These are phyloP conservation scores for Calonectria henricotiae DNA, from an alignment of 2,329 filamentous ascomycete species.

Conservation along the genomic window DNA sequence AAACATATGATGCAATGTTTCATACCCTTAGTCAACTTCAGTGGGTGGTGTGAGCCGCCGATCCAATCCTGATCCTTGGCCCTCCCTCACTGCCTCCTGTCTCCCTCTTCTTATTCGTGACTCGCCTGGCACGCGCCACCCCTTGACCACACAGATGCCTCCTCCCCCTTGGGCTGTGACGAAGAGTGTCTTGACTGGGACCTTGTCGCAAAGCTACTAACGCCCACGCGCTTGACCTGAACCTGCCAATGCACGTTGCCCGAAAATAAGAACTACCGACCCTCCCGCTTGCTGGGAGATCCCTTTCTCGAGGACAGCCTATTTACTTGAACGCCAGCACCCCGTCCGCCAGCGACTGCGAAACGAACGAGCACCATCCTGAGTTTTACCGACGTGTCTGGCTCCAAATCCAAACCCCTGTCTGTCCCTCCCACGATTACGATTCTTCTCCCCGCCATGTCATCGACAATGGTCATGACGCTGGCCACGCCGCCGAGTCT, in stretches of 20 bases:
- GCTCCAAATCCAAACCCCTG: background rate
- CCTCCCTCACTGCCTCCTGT: constrained; percentile 17
- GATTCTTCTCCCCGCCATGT: constrained; percentile 41
- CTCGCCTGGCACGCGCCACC: constrained; percentile 33
- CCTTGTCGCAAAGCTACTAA: constrained; percentile 25
- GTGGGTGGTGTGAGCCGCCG: constrained; percentile 4
- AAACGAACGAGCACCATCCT: background rate
- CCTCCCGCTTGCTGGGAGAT: background rate
- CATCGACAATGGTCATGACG: constrained; percentile 57
- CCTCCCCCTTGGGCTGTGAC: constrained; percentile 17
- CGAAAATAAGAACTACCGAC: constrained; percentile 27
- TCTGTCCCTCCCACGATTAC: background rate
- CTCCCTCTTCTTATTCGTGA: constrained; percentile 30
- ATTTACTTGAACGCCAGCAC: background rate
- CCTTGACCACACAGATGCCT: constrained; percentile 24
- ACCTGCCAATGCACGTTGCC: constrained; percentile 11
- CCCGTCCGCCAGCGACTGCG: background rate
- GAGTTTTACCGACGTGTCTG: constrained; percentile 23
- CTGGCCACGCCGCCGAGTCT: constrained; percentile 54
- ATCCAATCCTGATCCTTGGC: constrained; percentile 21
- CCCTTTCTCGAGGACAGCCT: background rate
- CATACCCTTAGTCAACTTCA: background rate
- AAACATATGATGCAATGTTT: constrained; percentile 9
- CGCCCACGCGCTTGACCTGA: constrained; percentile 29
- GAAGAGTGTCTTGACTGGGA: constrained; percentile 12